Base-by-base conservation (phyloP, 805 yeast genomes). In the Pichia phayaonensis region DNA sequence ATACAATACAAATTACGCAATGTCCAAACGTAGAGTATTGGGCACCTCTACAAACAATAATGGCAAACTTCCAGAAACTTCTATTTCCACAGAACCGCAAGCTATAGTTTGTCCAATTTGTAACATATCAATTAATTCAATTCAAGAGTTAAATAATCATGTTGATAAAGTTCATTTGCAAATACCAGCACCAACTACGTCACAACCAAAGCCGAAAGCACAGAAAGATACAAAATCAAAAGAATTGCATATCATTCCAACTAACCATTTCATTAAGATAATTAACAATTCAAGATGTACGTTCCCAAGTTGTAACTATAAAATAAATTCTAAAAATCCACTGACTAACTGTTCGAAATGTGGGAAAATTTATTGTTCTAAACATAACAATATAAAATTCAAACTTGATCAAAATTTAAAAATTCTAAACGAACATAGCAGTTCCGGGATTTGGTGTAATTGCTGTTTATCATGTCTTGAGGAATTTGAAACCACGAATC, bases 321-420 rank as follows among this genome's bases (percentile, higher is more conserved):
- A 53, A 5, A 66, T 84, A 39, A 74, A 68, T 46, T 68, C 77
- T 26, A 75, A 79, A 51, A 76, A 74, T 56, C 87, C 86, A 0
- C 65, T 74, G 2, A 78, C 79, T 7, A 84, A 88, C 62, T 87
- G 96, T 65, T 68, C 92, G 23, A 77, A 76, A 56, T 90, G 96
- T 67, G 96, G 96, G 0, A 60, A 71, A 24, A 63, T 89, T 18
- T 87, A 67, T 61, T 89, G 97, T 63, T 75, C 75, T 52, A 65
- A 62, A 27, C 96, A 90, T 66, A 72, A 89, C 3, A 62, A 68
- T 47, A 81, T 72, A 57, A 70, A 74, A 47, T 72, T 80, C 43
- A 77, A 74, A 58, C 66, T 89, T 18, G 65, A 76, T 53, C 58
- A 64, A n/a, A 58, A 67, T 2, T 80, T 84, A 0, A 6, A 42